Base-by-base conservation (phyloP, 139 green algal species). In the Mesotaenium endlicherianum region DNA sequence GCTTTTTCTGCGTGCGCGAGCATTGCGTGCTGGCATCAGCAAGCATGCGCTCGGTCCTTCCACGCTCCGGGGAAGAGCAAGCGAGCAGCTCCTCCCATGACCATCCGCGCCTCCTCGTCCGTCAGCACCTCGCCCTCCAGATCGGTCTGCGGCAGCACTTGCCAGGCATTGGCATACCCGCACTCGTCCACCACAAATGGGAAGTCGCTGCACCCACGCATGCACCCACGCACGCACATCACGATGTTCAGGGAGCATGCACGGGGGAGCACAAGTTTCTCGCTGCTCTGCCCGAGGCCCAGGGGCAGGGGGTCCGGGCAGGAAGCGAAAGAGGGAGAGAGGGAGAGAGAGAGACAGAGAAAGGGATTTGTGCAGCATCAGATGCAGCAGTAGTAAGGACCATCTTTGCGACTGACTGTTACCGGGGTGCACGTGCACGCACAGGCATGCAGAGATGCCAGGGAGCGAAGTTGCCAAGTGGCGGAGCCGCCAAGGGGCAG, bases 131-230 rank as follows among this genome's bases (percentile, higher is more conserved):
- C 5, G 31, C 40, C 74, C 42, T 59, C 11, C 76, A 68, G 4
- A 31, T 45, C 17, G 5, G 31, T 50, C 16, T 39, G 26, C 4
- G 50, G 31, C 5, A 77, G 50, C 16, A 68, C 20, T 14, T 71
- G 50, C 80, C 64, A 76, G 8, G 49, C 36, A 3, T 74, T 44
- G 39, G 47, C 38, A 76, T 84, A 92, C 45, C 87, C 90, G 39
- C 88, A 91, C 70, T 92, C 55, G 36, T 90, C 74, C 14, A 74
- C 87, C 14, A 93, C 70, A 68, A 77, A 93, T 26, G 90, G 90
- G 38, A 92, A 93, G 58, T 93, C 90, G 30, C 80, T 90, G 4
- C 90, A 82, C 16, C 16, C 70, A 68, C 8, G 11, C 20, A 78
- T 57, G 11, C n/a, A n/a, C n/a, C n/a, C n/a, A n/a, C n/a, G n/a